Conservation (phyloP, 106 monocot genomes). For the Hemerocallis citrina region DNA sequence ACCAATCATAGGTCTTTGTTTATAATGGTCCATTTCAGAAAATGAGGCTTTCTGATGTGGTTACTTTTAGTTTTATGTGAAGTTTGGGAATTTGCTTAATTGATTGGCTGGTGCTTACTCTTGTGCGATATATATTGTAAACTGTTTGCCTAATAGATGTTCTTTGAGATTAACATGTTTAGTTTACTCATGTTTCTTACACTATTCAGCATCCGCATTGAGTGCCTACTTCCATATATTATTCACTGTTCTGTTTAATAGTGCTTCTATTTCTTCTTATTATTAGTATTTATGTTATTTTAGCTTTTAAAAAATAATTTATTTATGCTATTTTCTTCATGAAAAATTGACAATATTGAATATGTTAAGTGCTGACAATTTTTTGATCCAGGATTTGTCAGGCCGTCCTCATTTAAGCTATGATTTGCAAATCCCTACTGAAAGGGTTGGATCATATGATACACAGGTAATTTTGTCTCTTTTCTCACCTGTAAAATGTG, state of each 20-base stretch:
- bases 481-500: not conserved
- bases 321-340: not conserved
- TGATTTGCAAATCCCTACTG: conserved; percentile 61
- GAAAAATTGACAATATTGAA: not conserved
- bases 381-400: conserved; percentile 74
- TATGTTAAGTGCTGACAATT: not conserved
- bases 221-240: not conserved
- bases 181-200: not conserved
- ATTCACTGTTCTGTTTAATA: not conserved
- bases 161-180: too few species aligned
- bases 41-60: not conserved
- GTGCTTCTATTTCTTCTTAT: not conserved
- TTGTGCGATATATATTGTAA: not conserved
- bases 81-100: not conserved
- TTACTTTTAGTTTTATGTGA: not conserved
- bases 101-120: not conserved
- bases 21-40: not conserved
- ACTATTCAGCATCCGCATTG: not conserved
- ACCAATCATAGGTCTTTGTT: not conserved
- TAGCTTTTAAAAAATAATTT: not conserved
- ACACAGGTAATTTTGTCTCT: conserved; percentile 61
- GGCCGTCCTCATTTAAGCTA: conserved; percentile 88
- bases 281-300: too few species aligned
- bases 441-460: conserved; percentile 95
- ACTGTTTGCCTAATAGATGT: not conserved